Evolutionary conservation across 257 asterid genomes (phyloP).

Genomic region (Agastache rugosa): DNA sequence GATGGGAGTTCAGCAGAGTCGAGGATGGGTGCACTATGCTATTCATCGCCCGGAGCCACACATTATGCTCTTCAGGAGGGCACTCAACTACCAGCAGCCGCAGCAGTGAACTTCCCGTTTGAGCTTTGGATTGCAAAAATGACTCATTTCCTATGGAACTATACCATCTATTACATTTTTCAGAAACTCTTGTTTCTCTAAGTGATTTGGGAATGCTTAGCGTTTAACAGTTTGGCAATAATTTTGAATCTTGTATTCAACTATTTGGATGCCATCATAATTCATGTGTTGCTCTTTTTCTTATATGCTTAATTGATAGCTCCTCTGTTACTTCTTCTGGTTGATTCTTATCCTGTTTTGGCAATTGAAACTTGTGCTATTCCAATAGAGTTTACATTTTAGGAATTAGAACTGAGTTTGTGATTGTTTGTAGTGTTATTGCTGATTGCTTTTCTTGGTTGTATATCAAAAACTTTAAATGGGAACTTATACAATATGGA

Average conservation of each 20-base stretch:
- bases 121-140: constrained; percentile 14
- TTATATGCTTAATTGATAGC: not conserved
- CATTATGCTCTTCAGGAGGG: constrained; percentile 67
- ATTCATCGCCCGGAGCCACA: constrained; percentile 97
- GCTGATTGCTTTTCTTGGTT: no score
- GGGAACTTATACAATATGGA: no score
- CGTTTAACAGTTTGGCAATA: not conserved
- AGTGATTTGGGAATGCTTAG: constrained; percentile 21
- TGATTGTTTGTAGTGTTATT: no score
- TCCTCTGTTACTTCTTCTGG: not conserved
- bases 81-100: constrained; percentile 57
- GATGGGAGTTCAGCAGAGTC: constrained; percentile 87
- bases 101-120: constrained; percentile 44
- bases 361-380: not conserved
- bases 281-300: not conserved
- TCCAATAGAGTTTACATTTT: not conserved
- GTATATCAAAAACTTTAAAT: no score
- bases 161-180: constrained; percentile 27
- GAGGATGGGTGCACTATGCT: constrained; percentile 95
- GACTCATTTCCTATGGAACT: constrained; percentile 43
- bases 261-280: constrained; percentile 2
- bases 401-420: no score
- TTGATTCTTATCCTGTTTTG: not conserved
- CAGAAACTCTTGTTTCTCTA: constrained; percentile 20
- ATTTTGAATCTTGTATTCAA: constrained; percentile 21